phyloP scores from a whole-genome alignment of 2,329 filamentous ascomycete genomes.

The Aspergillus phoenicis region DNA sequence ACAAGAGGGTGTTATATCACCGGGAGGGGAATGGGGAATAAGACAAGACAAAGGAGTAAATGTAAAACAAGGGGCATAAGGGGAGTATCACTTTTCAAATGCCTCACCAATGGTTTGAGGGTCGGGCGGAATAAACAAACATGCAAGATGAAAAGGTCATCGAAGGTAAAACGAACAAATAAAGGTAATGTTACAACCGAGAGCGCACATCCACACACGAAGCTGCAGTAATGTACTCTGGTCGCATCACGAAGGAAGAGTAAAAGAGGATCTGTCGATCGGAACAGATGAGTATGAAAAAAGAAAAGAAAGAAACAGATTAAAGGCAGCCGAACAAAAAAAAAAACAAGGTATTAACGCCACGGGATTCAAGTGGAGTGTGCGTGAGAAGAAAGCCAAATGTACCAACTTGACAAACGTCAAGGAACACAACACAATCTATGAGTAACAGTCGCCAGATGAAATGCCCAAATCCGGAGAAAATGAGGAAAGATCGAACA shows the following conservation, averaged over 20 bases:
- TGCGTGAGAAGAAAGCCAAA: conserved; percentile 29
- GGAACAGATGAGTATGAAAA: conserved; percentile 29
- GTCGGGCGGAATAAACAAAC: conserved; percentile 16
- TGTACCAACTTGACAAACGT: conserved; percentile 35
- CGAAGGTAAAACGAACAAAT: conserved; percentile 8
- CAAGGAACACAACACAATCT: conserved; percentile 39
- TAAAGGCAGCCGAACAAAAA: conserved; percentile 25
- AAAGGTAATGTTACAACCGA: conserved; percentile 13
- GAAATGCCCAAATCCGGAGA: conserved; percentile 39
- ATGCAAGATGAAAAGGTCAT: conserved; percentile 18
- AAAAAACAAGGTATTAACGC: conserved; percentile 31
- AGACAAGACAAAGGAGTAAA: conserved; percentile 7
- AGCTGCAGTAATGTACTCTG: conserved; percentile 10
- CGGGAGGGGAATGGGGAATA: neutral
- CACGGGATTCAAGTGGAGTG: conserved; percentile 24
- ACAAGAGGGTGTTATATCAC: conserved; percentile 7
- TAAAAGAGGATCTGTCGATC: conserved; percentile 23
- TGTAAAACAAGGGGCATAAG: conserved; percentile 1
- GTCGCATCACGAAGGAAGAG: conserved; percentile 16
- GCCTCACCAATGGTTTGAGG: conserved; percentile 12
- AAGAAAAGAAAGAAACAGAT: conserved; percentile 30
- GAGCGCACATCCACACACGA: conserved; percentile 6
- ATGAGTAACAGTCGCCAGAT: conserved; percentile 41
- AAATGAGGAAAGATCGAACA: conserved; percentile 31
- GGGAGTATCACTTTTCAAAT: conserved; percentile 27